phyloP scores from a whole-genome alignment of 1,284 basidiomycete species.

The Malassezia yamatoensis region DNA sequence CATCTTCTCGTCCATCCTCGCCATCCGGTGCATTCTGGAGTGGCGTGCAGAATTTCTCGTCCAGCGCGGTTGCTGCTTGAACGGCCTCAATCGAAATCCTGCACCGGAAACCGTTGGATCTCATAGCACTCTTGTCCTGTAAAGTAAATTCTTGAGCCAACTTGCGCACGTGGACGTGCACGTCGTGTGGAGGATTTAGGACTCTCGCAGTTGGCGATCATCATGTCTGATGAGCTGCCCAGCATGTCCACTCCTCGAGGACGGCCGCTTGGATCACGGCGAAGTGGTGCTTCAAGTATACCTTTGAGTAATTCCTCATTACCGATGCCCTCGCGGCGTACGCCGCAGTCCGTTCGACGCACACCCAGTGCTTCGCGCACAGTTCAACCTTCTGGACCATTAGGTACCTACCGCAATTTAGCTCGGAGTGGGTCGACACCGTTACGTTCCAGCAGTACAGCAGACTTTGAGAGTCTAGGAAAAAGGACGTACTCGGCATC shows the following conservation, averaged over 20 bases:
- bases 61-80: slow-evolving; percentile 3
- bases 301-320: background rate
- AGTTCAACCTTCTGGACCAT: background rate
- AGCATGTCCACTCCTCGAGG: background rate
- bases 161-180: no score
- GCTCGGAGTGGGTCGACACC: background rate
- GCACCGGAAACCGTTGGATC: no score
- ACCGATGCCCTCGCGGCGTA: slow-evolving; percentile 6
- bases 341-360: background rate
- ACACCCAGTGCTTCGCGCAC: background rate
- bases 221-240: background rate
- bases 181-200: background rate
- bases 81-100: no score
- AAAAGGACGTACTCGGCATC: slow-evolving; percentile 9
- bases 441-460: background rate
- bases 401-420: slow-evolving; percentile 11
- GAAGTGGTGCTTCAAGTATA: no score
- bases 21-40: slow-evolving; percentile 7
- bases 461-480: background rate
- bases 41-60: background rate
- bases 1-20: slow-evolving; percentile 2
- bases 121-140: background rate
- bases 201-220: background rate
- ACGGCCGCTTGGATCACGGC: background rate
- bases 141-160: background rate